These are phyloP conservation scores for Punica granatum DNA, from an alignment of 345 rosid species.

Conservation along the genomic window DNA sequence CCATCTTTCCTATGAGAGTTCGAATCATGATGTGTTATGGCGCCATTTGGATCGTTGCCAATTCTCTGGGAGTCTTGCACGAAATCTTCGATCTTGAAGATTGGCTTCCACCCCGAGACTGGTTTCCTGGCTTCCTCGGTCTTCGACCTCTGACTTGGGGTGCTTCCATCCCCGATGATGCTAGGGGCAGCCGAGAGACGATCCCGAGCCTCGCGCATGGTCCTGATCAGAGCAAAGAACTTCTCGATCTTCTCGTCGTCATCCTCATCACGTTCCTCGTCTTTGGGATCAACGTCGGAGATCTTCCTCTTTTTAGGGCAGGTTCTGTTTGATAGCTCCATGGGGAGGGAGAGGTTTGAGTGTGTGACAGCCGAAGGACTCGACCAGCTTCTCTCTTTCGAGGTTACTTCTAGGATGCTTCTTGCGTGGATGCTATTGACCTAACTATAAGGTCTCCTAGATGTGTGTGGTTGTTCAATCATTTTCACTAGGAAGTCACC, in stretches of 20 bases:
- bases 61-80: neutral
- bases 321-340: neutral
- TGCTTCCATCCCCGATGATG: neutral
- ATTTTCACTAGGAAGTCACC: neutral
- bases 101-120: neutral
- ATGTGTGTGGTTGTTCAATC: neutral
- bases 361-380: neutral
- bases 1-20: neutral
- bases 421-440: neutral
- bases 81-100: conserved; percentile 4
- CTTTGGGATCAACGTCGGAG: neutral
- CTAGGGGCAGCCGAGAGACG: neutral
- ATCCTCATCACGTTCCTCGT: neutral
- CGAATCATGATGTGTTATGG: neutral
- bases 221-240: neutral
- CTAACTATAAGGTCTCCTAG: neutral
- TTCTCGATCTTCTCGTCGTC: neutral
- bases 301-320: conserved; percentile 3
- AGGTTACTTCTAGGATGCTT: conserved; percentile 4
- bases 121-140: neutral
- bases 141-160: neutral
- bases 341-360: neutral
- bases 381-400: neutral
- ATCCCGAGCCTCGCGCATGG: conserved; percentile 1
- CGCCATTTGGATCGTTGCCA: neutral